A percentile compares a stretch with the other conserved stretches of the same genome.
These are phyloP conservation scores for Botrytis porri DNA, from an alignment of 2,329 filamentous ascomycete species.

Conservation along the genomic window DNA sequence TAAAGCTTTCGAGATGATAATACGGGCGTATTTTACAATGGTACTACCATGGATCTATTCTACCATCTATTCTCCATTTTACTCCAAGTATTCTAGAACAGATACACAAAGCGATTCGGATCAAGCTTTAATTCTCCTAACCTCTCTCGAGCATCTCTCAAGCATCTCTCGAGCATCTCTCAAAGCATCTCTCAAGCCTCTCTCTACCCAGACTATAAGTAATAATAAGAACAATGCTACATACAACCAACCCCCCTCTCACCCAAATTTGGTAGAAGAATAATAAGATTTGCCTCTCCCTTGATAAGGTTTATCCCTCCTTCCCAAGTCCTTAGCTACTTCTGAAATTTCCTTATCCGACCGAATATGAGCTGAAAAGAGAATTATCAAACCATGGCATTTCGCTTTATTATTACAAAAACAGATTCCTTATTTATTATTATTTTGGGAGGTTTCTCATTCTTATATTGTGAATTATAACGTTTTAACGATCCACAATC, in stretches of 20 bases:
- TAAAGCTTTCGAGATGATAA: too few species aligned
- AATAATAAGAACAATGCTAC: not conserved
- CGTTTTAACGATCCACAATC: not conserved
- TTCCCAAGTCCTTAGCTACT: not conserved
- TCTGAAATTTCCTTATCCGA: slow-evolving; percentile 1
- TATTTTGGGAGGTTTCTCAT: not conserved
- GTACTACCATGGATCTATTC: too few species aligned
- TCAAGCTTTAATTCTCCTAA: not conserved
- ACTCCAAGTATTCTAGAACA: not conserved
- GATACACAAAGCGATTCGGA: not conserved
- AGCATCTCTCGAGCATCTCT: too few species aligned
- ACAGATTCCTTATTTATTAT: not conserved
- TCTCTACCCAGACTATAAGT: not conserved
- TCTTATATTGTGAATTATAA: not conserved
- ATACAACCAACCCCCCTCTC: not conserved
- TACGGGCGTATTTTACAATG: too few species aligned
- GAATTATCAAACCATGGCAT: not conserved
- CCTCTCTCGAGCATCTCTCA: not conserved
- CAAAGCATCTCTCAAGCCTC: too few species aligned
- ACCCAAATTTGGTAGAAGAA: not conserved
- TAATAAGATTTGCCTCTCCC: slow-evolving; percentile 1
- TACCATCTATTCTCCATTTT: not conserved
- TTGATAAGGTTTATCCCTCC: not conserved
- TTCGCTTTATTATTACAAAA: not conserved
- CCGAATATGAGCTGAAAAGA: not conserved